Percentiles rank a stretch among this genome's conserved stretches.
phyloP scores from a whole-genome alignment of 495 filamentous ascomycete genomes.

The Podospora conica region DNA sequence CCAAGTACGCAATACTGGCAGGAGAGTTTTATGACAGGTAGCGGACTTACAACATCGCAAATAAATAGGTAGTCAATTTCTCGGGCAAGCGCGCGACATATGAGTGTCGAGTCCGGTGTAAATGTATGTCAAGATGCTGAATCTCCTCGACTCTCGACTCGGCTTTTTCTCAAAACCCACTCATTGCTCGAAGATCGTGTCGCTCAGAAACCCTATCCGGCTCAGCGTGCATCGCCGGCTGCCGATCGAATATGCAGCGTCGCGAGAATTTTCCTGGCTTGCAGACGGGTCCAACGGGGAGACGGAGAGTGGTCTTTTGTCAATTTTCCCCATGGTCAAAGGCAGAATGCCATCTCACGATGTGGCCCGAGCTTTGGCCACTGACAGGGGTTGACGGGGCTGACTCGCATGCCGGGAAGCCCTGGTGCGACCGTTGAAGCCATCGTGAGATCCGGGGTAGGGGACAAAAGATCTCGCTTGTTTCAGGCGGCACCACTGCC shows the following conservation, averaged over 20 bases:
- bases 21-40: background rate
- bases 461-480: background rate
- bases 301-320: background rate
- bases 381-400: background rate
- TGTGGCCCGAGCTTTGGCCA: slow-evolving; percentile 7
- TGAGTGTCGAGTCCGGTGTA: too few relatives aligned
- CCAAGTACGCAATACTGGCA: background rate
- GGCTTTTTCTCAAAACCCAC: too few relatives aligned
- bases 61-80: too few relatives aligned
- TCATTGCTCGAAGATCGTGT: too few relatives aligned
- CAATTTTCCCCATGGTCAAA: background rate
- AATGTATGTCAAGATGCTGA: too few relatives aligned
- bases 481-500: background rate
- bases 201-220: too few relatives aligned
- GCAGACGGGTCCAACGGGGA: background rate
- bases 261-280: background rate
- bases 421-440: slow-evolving; percentile 16
- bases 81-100: too few relatives aligned
- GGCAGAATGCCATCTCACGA: background rate
- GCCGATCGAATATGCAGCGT: background rate
- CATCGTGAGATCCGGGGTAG: slow-evolving; percentile 21
- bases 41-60: background rate
- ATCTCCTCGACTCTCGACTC: background rate
- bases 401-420: background rate
- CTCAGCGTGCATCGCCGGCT: background rate